A percentile compares a stretch with the other conserved stretches of the same genome.
phyloP scores from a whole-genome alignment of 768 basidiomycete genomes.

The Baorangia bicolor region DNA sequence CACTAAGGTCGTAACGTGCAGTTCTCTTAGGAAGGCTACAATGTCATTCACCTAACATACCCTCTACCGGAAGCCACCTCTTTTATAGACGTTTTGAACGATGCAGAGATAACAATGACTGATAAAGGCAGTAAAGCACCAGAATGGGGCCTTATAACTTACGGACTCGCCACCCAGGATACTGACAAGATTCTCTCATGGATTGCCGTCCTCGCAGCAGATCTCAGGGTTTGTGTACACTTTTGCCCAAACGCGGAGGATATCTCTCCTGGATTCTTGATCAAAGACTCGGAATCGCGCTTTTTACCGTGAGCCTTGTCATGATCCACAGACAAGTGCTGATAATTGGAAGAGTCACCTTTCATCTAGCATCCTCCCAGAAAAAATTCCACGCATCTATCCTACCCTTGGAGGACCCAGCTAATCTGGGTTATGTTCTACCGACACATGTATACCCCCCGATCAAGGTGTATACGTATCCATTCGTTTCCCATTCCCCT shows the following conservation, averaged over 20 bases:
- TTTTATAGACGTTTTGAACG: slow-evolving; percentile 19
- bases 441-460: slow-evolving; percentile 29
- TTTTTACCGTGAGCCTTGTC: slow-evolving; percentile 29
- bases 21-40: slow-evolving; percentile 42
- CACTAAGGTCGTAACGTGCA: slow-evolving; percentile 7
- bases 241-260: slow-evolving; percentile 33
- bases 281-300: slow-evolving; percentile 21
- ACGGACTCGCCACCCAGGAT: slow-evolving; percentile 28
- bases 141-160: slow-evolving; percentile 33
- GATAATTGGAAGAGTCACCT: slow-evolving; percentile 27
- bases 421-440: slow-evolving; percentile 19
- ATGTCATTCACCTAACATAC: slow-evolving; percentile 33
- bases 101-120: slow-evolving; percentile 14
- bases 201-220: slow-evolving; percentile 4
- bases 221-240: slow-evolving; percentile 35
- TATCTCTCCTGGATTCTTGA: slow-evolving; percentile 25
- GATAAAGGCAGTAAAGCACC: neutral
- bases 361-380: slow-evolving; percentile 39
- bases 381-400: slow-evolving; percentile 34
- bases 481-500: slow-evolving; percentile 34
- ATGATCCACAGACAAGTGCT: neutral
- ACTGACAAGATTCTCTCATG: slow-evolving; percentile 14
- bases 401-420: slow-evolving; percentile 23
- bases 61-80: slow-evolving; percentile 14
- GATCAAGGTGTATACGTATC: slow-evolving; percentile 36